Base-by-base conservation (phyloP, 495 filamentous ascomycete species). In the Xylaria flabelliformis region DNA sequence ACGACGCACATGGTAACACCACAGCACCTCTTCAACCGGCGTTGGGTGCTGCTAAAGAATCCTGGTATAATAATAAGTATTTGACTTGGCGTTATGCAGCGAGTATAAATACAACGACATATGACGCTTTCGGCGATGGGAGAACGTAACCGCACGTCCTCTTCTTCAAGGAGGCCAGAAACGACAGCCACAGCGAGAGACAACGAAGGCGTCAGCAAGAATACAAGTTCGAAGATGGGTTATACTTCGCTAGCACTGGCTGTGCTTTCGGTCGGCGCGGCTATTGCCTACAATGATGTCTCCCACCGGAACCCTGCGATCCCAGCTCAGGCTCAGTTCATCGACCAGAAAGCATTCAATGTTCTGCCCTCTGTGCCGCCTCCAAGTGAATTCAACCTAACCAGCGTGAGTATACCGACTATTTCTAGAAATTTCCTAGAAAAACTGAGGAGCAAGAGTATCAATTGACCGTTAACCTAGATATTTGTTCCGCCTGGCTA, bases 281-380 rank as follows among this genome's bases (percentile, higher is more conserved):
- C 67, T 7, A 62, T 69, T 46, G 69, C 74, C 5, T 72, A 72
- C 10, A 59, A 50, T 26, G 24, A 69, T 58, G 63, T 50, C 36
- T 41, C 67, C 4, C 24, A 24, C 50, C 61, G 56, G 17, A 76
- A 59, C 10, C 75, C 73, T n/a, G 75, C 74, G 9, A 70, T 84
- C 64, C 82, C 81, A 13, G 76, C 80, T 17, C 82, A 83, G 55
- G 82, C 83, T 36, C 82, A 86, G 63, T 72, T 83, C 64, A 85
- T 85, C 41, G 69, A 81, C 72, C 82, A 82, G 67, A 83, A 82
- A 66, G 76, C 74, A 19, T 83, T 82, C 72, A 85, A 83, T 66
- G 80, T 79, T 13, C 74, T 85, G 0, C 59, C 74, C 8, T 66
- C 62, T 2, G 81, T 83, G 13, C 72, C 74, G 8, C 79, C 80